Evolutionary conservation across 2,329 filamentous ascomycete genomes (phyloP).

Genomic region (Rosellinia necatrix): DNA sequence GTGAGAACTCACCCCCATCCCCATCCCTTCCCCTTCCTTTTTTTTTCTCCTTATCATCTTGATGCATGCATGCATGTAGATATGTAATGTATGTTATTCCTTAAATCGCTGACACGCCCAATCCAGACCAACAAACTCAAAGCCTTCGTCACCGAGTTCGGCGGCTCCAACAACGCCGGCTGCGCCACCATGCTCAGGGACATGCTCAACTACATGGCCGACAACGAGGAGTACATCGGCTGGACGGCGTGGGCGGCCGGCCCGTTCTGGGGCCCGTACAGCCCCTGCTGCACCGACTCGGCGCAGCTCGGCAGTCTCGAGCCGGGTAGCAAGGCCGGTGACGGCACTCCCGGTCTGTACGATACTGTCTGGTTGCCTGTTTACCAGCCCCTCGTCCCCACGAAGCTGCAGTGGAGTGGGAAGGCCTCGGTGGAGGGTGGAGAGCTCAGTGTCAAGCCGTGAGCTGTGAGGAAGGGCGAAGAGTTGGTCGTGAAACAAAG

Average conservation of each 20-base stretch:
- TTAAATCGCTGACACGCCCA: not conserved
- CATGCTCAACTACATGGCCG: conserved; percentile 51
- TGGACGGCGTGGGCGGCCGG: conserved; percentile 58
- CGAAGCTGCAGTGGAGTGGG: conserved; percentile 45
- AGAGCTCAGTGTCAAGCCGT: conserved; percentile 17
- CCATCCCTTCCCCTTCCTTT: not conserved
- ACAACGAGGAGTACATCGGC: conserved; percentile 54
- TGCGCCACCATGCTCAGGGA: conserved; percentile 47
- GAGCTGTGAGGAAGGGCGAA: not conserved
- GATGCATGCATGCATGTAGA: not conserved
- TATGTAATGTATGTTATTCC: no score
- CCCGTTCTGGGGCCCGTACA: conserved; percentile 52
- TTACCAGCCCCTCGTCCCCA: conserved; percentile 50
- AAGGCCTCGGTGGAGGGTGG: conserved; percentile 38
- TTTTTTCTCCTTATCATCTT: not conserved
- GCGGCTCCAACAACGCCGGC: conserved; percentile 50
- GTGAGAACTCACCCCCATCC: conserved; percentile 13
- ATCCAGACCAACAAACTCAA: conserved; percentile 41
- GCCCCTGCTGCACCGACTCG: conserved; percentile 49
- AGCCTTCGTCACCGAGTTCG: conserved; percentile 56
- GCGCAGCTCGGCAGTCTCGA: conserved; percentile 50
- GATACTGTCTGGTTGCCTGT: conserved; percentile 51
- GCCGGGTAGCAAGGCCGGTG: conserved; percentile 49
- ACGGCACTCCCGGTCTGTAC: conserved; percentile 50
- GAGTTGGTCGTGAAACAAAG: no score